phyloP scores from a whole-genome alignment of 768 basidiomycete species.

The Strobilomyces echinocephalus region DNA sequence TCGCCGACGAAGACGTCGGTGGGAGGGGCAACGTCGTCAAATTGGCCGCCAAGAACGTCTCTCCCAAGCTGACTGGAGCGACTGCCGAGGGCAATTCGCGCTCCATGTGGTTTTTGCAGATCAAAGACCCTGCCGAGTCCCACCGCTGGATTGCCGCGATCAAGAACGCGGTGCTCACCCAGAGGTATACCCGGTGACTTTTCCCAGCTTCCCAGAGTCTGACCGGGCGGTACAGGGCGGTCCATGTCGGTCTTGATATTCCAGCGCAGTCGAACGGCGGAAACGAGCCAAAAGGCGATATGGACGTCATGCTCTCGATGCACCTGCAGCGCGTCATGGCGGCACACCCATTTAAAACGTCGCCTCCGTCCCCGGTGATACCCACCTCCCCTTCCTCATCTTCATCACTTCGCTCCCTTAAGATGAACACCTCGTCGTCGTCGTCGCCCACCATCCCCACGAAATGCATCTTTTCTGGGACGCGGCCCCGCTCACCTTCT shows the following conservation, averaged over 20 bases:
- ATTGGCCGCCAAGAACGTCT: slow-evolving; percentile 61
- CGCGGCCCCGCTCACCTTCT: slow-evolving; percentile 28
- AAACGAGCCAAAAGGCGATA: slow-evolving; percentile 69
- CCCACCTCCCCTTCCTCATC: slow-evolving; percentile 27
- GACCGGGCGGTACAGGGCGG: slow-evolving; percentile 41
- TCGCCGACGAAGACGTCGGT: slow-evolving; percentile 52
- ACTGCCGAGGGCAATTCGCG: slow-evolving; percentile 1
- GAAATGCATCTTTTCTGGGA: slow-evolving; percentile 23
- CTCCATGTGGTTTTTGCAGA: slow-evolving; percentile 59
- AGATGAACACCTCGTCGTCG: slow-evolving; percentile 16
- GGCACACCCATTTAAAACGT: slow-evolving; percentile 22
- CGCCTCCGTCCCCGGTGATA: slow-evolving; percentile 10
- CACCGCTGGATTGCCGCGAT: slow-evolving; percentile 75
- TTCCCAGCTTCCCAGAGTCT: not conserved
- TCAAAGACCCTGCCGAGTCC: slow-evolving; percentile 53
- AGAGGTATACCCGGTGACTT: slow-evolving; percentile 43
- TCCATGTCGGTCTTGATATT: slow-evolving; percentile 61
- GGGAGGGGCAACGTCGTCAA: slow-evolving; percentile 55
- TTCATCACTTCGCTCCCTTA: slow-evolving; percentile 27
- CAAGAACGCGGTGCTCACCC: slow-evolving; percentile 66
- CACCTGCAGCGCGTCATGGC: slow-evolving; percentile 56
- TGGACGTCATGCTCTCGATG: slow-evolving; percentile 82
- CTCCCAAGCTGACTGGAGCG: slow-evolving; percentile 32
- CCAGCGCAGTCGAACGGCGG: slow-evolving; percentile 38
- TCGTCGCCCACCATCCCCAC: slow-evolving; percentile 12